Evolutionary conservation across 208 protist genomes (phyloP).

Genomic region (Trypanosoma avium): DNA sequence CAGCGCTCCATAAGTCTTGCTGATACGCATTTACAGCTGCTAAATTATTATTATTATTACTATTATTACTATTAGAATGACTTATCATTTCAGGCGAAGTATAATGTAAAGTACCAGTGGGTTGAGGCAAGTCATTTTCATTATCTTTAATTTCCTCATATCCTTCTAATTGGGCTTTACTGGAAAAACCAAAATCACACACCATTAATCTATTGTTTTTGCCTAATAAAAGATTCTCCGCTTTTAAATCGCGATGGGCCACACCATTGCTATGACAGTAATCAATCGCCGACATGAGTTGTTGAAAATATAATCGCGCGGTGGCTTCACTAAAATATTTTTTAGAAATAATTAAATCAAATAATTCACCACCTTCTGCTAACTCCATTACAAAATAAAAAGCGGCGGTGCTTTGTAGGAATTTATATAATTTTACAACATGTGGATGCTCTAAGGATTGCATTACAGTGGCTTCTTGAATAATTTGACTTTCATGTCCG

Average conservation of each 20-base stretch:
- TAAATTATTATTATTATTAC: not conserved
- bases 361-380: slow-evolving; percentile 92
- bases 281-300: slow-evolving; percentile 93
- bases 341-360: slow-evolving; percentile 90
- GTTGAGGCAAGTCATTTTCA: slow-evolving; percentile 14
- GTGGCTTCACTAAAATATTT: slow-evolving; percentile 83
- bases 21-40: slow-evolving; percentile 63
- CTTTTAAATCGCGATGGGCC: slow-evolving; percentile 89
- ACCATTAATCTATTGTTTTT: slow-evolving; percentile 72
- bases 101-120: slow-evolving; percentile 84
- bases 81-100: slow-evolving; percentile 59
- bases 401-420: slow-evolving; percentile 76
- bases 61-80: no score
- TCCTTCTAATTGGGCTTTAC: slow-evolving; percentile 36
- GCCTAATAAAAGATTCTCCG: slow-evolving; percentile 87
- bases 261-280: slow-evolving; percentile 93
- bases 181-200: slow-evolving; percentile 91
- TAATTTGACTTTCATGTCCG: slow-evolving; percentile 57
- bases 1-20: slow-evolving; percentile 91
- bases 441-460: slow-evolving; percentile 88
- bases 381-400: slow-evolving; percentile 93
- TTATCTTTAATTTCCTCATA: slow-evolving; percentile 59
- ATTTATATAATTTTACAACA: slow-evolving; percentile 89
- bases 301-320: slow-evolving; percentile 91
- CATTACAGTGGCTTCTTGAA: slow-evolving; percentile 89